Conservation (phyloP, 345 rosid species). For the Pistacia atlantica region DNA sequence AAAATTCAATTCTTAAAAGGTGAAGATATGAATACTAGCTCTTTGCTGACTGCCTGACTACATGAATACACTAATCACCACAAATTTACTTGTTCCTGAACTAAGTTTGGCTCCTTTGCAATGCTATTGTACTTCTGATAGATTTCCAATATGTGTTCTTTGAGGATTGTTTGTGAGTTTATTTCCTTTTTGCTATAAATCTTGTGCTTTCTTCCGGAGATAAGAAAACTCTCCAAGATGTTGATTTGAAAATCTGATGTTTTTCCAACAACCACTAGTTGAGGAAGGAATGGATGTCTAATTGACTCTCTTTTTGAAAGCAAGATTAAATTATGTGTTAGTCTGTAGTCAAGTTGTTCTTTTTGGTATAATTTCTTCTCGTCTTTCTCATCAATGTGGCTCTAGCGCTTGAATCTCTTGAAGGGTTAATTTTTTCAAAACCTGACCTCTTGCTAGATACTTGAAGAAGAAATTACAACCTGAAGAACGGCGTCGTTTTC, state of each 20-base stretch:
- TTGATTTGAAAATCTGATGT: not conserved
- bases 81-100: not conserved
- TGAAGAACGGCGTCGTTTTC: constrained; percentile 63
- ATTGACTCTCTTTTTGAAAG: not conserved
- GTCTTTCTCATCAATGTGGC: not conserved
- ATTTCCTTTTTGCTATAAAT: too few relatives aligned
- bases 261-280: not conserved
- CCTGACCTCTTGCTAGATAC: constrained; percentile 50
- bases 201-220: not conserved
- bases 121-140: too few relatives aligned
- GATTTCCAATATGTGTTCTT: too few relatives aligned
- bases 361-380: not conserved
- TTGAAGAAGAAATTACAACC: constrained; percentile 65
- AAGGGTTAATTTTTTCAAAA: constrained; percentile 5
- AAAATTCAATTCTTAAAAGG: not conserved
- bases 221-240: not conserved
- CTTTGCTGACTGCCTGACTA: not conserved
- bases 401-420: not conserved
- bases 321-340: not conserved
- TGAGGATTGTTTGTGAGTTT: too few relatives aligned
- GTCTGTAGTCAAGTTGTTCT: not conserved
- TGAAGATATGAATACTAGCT: not conserved
- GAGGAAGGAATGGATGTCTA: constrained; percentile 1
- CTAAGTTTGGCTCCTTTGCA: not conserved
- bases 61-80: not conserved